Base-by-base conservation (phyloP, 257 asterid species). In the Hygrophila difformis region DNA sequence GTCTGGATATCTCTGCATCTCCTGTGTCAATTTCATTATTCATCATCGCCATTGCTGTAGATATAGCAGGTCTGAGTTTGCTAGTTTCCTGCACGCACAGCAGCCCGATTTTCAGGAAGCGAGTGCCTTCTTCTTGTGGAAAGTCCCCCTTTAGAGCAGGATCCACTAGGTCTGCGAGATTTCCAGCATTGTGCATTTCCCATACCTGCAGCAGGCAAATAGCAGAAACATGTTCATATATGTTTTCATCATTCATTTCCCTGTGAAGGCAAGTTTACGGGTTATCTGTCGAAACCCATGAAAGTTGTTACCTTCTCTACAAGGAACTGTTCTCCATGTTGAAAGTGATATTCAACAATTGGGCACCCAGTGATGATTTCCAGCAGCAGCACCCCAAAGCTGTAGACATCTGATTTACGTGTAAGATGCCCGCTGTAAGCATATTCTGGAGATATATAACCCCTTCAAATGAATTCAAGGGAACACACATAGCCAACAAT, bases 371-470 rank as follows among this genome's bases (percentile, higher is more conserved):
- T 72, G 49, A 82, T 67, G 9, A 86, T 72, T 51, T 82, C 86
- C 53, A 86, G 58, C 35, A 86, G 59, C 41, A 86, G 71, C 0
- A 82, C 94, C 18, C 96, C 96, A 33, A 74, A 86, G 74, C 94
- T 82, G 29, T 86, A 86, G 39, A 86, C 84, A 20, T 86, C 96
- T 29, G 94, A 79, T 62, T 86, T 86, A 31, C 84, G 63, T 0
- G 80, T 82, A 51, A 79, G 73, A 24, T 77, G 96, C 41, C 94
- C 94, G 33, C 74, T 86, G 44, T 77, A 18, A 13, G 96, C 94
- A 26, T 82, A 86, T 60, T 86, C 96, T 0, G 94, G 96, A 18
- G 94, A 75, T 18, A 86, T 65, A 64, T 86, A 86, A 56, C 96
- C 92, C 60, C 96, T 86, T 53, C 22, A 50, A 43, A 9, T 46